phyloP scores from a whole-genome alignment of 306 rosid genomes.

The Notholithocarpus densiflorus region DNA sequence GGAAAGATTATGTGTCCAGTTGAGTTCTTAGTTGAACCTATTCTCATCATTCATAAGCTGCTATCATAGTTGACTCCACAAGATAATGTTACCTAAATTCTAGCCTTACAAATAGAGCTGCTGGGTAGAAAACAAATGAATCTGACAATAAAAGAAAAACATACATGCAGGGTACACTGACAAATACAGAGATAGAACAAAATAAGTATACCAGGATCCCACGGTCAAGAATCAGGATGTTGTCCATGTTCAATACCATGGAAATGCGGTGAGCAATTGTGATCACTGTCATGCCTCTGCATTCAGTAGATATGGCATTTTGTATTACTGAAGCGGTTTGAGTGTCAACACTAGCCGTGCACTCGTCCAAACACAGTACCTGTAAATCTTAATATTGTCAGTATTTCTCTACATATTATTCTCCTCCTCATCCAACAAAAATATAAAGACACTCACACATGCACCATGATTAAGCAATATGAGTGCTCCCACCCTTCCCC shows the following conservation, averaged over 20 bases:
- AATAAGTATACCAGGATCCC: slow-evolving; percentile 67
- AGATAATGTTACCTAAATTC: background rate
- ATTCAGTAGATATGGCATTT: slow-evolving; percentile 66
- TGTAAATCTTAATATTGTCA: slow-evolving; percentile 22
- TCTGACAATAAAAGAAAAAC: background rate
- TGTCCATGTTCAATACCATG: slow-evolving; percentile 76
- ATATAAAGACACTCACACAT: background rate
- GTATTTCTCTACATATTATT: background rate
- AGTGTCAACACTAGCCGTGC: slow-evolving; percentile 87
- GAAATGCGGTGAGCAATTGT: slow-evolving; percentile 97
- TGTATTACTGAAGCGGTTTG: slow-evolving; percentile 84
- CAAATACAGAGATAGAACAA: slow-evolving; percentile 6
- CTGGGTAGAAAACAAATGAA: background rate
- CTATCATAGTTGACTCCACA: background rate
- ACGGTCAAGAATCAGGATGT: slow-evolving; percentile 71
- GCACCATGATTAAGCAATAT: too few relatives aligned
- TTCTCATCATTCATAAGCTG: background rate
- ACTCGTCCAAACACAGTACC: slow-evolving; percentile 97
- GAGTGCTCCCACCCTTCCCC: too few relatives aligned
- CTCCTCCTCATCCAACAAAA: background rate
- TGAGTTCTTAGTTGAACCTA: background rate
- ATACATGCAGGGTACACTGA: background rate
- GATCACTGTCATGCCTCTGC: slow-evolving; percentile 75
- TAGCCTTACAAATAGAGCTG: background rate
- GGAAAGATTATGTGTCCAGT: background rate